A percentile compares a stretch with the other conserved stretches of the same genome.
These are phyloP conservation scores for Parathielavia hyrcaniae DNA, from an alignment of 495 filamentous ascomycete genomes.

Conservation along the genomic window DNA sequence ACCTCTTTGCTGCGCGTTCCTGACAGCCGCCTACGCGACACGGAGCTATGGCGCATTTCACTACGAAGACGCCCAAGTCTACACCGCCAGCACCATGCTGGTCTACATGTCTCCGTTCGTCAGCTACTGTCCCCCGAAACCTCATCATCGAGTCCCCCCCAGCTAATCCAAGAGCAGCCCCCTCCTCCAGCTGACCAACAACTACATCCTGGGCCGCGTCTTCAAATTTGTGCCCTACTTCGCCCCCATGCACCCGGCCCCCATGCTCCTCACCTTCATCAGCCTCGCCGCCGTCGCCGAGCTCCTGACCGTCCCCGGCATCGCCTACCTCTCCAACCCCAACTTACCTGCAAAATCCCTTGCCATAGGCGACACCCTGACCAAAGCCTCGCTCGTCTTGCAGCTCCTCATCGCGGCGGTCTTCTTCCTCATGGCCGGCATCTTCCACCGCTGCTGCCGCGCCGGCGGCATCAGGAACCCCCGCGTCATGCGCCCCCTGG, in stretches of 20 bases:
- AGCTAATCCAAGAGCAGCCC: not conserved
- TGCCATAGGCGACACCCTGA: not conserved
- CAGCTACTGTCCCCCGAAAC: not conserved
- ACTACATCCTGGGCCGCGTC: not conserved
- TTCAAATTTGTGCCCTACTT: slow-evolving; percentile 1
- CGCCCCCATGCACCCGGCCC: not conserved
- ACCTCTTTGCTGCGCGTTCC: not conserved
- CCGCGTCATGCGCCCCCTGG: not conserved
- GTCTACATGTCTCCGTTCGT: not conserved
- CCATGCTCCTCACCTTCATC: not conserved
- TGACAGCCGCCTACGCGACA: not conserved
- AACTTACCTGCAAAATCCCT: not conserved
- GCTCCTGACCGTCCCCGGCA: not conserved
- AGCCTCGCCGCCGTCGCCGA: not conserved
- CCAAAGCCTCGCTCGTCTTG: not conserved
- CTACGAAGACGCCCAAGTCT: not conserved
- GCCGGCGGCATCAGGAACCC: not conserved
- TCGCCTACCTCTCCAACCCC: not conserved
- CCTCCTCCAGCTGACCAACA: not conserved
- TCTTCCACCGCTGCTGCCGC: not conserved
- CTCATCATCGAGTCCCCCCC: not conserved
- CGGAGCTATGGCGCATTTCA: not conserved
- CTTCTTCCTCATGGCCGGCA: not conserved
- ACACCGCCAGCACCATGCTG: not conserved
- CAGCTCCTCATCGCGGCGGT: not conserved